Base-by-base conservation (phyloP, 2,329 filamentous ascomycete species). In the Diaporthe sp. region DNA sequence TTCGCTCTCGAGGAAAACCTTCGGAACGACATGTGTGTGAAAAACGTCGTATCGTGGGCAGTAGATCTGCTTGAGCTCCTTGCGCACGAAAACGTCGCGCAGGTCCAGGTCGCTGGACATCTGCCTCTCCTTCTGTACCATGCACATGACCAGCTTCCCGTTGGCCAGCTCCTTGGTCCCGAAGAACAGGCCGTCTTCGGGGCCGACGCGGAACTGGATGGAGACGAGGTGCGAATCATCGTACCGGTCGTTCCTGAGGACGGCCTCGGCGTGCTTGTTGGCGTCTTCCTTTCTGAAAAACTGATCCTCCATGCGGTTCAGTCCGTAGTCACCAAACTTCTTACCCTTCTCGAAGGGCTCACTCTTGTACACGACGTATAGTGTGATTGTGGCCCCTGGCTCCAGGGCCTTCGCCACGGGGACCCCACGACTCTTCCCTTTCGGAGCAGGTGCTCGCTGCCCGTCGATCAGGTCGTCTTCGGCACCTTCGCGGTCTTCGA, bases 231-330 rank as follows among this genome's bases (percentile, higher is more conserved):
- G 65, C n/a, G 65, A 69, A 22, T 42, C 13, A 12, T 69, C 31
- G 13, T 53, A 28, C 34, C 28, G 13, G 31, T 46, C 59, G 25
- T 59, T 17, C 25, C 59, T 59, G 37, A 76, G 51, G n/a, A 76
- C 58, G 25, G 34, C 28, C 55, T 74, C 55, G 25, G 75, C 75
- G 28, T 74, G 74, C 34, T 71, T 37, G 53, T 76, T 76, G 31
- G 72, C 72, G 7, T 68, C 51, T 25, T 67, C 59, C 9, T 67
- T 59, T 25, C 46, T 46, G n/a, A 59, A 28, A 37, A 76, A 76
- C 3, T 51, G 65, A 15, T 67, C 73, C 10, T 25, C 71, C 19
- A 69, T 31, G 22, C 72, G 72, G 15, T 61, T 65, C 58, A 76
- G n/a, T 2, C 31, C 8, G 7, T 28, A 10, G 19, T 53, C 19